A percentile compares a stretch with the other conserved stretches of the same genome.
phyloP scores from a whole-genome alignment of 2,329 filamentous ascomycete genomes.

The Fonsecaea nubica region DNA sequence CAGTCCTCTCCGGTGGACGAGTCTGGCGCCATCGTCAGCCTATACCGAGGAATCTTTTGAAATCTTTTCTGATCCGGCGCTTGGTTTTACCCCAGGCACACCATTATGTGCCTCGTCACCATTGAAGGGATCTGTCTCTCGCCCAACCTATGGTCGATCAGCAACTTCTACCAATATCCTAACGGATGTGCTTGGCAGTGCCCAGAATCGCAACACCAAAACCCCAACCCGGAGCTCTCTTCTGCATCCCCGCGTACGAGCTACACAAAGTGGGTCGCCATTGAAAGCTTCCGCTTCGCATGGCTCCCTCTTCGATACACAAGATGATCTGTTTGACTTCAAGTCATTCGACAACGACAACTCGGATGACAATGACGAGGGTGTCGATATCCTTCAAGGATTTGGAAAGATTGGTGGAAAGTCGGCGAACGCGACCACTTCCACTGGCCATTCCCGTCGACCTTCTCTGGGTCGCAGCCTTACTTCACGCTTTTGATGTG shows the following conservation, averaged over 20 bases:
- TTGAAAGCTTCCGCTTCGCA: constrained; percentile 36
- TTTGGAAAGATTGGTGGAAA: constrained; percentile 53
- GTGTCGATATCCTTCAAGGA: constrained; percentile 54
- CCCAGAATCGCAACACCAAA: constrained; percentile 47
- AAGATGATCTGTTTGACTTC: constrained; percentile 57
- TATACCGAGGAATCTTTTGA: constrained; percentile 60
- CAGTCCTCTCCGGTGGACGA: constrained; percentile 60
- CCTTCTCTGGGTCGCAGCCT: constrained; percentile 36
- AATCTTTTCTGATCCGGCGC: constrained; percentile 59
- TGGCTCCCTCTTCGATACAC: constrained; percentile 46
- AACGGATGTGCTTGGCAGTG: constrained; percentile 49
- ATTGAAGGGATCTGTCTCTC: constrained; percentile 60
- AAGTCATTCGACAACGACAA: constrained; percentile 54
- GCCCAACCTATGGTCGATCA: constrained; percentile 55
- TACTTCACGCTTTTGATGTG: constrained; percentile 35
- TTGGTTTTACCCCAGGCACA: constrained; percentile 45
- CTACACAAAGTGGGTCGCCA: constrained; percentile 32
- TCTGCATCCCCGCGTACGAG: constrained; percentile 33
- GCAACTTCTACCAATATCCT: constrained; percentile 59
- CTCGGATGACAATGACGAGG: constrained; percentile 50
- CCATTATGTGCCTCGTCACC: constrained; percentile 57
- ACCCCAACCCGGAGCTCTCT: constrained; percentile 47
- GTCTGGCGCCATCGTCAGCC: constrained; percentile 47
- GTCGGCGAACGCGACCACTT: constrained; percentile 9
- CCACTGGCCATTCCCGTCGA: constrained; percentile 26